Base-by-base conservation (phyloP, 176 grass and related monocot genomes). In the Zoysia japonica region DNA sequence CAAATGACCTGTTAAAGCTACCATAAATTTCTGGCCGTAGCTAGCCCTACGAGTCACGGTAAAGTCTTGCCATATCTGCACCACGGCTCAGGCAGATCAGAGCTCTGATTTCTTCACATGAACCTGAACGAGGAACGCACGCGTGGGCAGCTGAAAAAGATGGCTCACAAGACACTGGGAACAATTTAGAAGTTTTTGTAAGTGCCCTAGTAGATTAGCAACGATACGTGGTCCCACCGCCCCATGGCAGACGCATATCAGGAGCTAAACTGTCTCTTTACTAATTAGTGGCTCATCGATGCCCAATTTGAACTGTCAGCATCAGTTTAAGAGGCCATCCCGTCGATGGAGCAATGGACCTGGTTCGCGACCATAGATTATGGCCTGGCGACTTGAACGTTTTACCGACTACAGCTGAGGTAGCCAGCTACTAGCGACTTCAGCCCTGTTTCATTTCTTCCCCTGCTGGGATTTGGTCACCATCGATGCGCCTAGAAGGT, bases 341-440 rank as follows among this genome's bases (percentile, higher is more conserved):
- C 9, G 62, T 40, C 19, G 11, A 51, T 68, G 44, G 8, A 59
- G 47, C 75, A 59, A 5, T 15, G 53, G 49, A 8, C 14, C 53
- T 37, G 51, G 11, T 2, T 54, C 6, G 45, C 16, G 13, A 62
- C 64, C 56, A 17, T 57, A 57, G 49, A 77, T n/a, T 16, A 79
- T 74, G 74, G 51, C 1, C 51, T 40, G 4, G 66, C 56, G 71
- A 71, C 6, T 50, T 28, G 48, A 70, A 76, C 36, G 77, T 77
- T 77, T 81, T 72, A 89, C 87, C 82, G 39, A 81, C 87, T 78
- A 55, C 48, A 15, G 64, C 3, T 84, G 67, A 75, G 70, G 64
- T 76, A 49, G 65, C 76, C 4, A 55, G 69, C 75, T 68, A 79
- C 75, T 68, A 79, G 75, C 52, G 38, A 61, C 39, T 61, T 79